Evolutionary conservation across 1,284 basidiomycete species (phyloP), one percentile per base, ranked within the genome.

Genomic region (Cutaneotrichosporon spelunceum): DNA sequence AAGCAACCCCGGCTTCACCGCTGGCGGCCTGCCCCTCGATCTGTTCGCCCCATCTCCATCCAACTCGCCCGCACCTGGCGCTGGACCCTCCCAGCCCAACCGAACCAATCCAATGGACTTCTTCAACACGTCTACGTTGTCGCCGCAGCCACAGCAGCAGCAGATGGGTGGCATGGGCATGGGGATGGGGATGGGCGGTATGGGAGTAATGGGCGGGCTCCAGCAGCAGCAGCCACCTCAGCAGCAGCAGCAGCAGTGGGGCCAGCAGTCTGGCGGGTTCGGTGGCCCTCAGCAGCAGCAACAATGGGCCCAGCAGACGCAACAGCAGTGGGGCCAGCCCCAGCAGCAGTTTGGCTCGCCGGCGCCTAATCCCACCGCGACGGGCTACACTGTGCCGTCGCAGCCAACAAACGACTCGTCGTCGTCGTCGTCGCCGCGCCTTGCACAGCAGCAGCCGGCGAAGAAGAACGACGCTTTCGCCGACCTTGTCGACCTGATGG

Each of bases 401-500:
- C 52, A 33, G 56, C 53, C 26, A 39, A 45, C 39, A 55, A 57
- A 48, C 55, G 62, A 24, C 59, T 29, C 53, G 14, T 26, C 53
- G 7, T 30, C 57, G 24, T n/a, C n/a, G 53, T 30, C 45, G 7
- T 30, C 57, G 24, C 48, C 39, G 34, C 53, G n/a, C 45, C 60
- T 57, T 23, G 42, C 39, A n/a, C 66, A 57, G 59, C 61, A 23
- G 53, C 53, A 66, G 53, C 61, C 42, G 34, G 64, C 69, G 67
- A 75, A 77, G 69, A 74, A 75, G 59, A 47, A 47, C 14, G 78
- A 80, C 60, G 77, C 78, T 24, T 80, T 80, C 68, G 78, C 78
- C 19, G 78, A 79, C 66, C 66, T 80, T 30, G 77, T 78, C 39
- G 72, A 78, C 65, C 66, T 78, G 39, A 75, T 78, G 74, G 63